Evolutionary conservation across 2,329 filamentous ascomycete genomes (phyloP).

Genomic region (Penicillium sp.): DNA sequence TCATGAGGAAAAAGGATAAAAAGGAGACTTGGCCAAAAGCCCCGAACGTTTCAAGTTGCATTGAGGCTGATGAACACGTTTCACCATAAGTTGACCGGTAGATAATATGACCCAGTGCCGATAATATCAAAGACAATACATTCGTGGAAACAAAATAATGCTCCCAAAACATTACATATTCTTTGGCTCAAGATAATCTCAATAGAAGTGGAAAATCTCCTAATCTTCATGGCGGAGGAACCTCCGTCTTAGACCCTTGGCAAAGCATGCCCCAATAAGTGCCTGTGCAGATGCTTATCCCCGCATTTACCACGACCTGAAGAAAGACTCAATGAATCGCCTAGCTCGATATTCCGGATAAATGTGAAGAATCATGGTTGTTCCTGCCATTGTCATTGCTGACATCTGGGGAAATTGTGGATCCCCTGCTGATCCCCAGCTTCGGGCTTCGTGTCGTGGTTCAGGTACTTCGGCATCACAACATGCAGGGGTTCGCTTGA

Average conservation of each 20-base stretch:
- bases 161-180: background rate
- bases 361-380: background rate
- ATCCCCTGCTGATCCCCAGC: background rate
- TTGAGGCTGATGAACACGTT: constrained; percentile 6
- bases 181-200: background rate
- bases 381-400: background rate
- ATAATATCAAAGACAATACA: background rate
- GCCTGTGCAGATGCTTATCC: constrained; percentile 13
- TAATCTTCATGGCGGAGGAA: constrained; percentile 15
- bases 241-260: constrained; percentile 20
- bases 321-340: constrained; percentile 19
- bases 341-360: background rate
- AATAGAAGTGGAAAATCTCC: background rate
- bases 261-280: constrained; percentile 9
- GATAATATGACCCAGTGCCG: background rate
- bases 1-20: background rate
- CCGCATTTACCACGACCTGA: constrained; percentile 12
- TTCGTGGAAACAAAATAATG: too few species aligned
- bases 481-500: background rate
- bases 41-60: constrained; percentile 15
- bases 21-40: background rate
- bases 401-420: constrained; percentile 4
- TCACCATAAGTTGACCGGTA: background rate
- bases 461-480: background rate
- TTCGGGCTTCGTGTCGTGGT: background rate